Evolutionary conservation across 2,329 filamentous ascomycete species (phyloP), one percentile per base, ranked within the genome.

Genomic region (Orbilia oligospora): DNA sequence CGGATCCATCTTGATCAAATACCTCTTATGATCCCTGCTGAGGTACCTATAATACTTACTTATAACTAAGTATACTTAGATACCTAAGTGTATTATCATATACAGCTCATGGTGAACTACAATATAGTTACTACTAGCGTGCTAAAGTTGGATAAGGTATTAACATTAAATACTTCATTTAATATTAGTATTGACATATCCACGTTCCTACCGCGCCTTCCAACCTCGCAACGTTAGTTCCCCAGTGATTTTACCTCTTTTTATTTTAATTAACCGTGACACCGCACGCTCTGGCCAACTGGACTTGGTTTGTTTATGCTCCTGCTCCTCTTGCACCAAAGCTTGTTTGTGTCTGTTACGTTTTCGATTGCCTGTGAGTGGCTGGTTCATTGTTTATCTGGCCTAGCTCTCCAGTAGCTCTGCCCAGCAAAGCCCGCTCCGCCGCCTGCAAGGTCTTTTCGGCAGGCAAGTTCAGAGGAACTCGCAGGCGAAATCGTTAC

Each of bases 321-420:
- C 30, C 48, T 36, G 30, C 49, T 55, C 18, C 44, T 49, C 38
- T 51, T 49, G 65, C 30, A 49, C 10, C 16, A 63, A 73, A 73
- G 70, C 70, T 67, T 73, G 70, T 73, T 75, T 61, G 56, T 61
- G 69, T 63, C 63, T 75, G 63, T 75, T 75, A 75, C 71, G 71
- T 75, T 63, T 65, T 67, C 51, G 63, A 68, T 53, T 68, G 71
- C 44, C 44, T 64, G 53, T 53, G 58, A 41, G 71, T 75, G 71
- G 71, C 71, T 68, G 63, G 71, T 69, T 64, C 46, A 20, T 36
- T 73, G 70, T 73, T 61, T 73, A 73, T 73, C 71, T 73, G 33
- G 64, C 49, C 66, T 68, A 75, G 71, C 71, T 61, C 53, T 58
- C 20, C 24, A 27, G 27, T 61, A 61, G 61, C 66, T 70, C 61